Evolutionary conservation across 805 yeast species (phyloP).

Genomic region (Komagataella pastoris): DNA sequence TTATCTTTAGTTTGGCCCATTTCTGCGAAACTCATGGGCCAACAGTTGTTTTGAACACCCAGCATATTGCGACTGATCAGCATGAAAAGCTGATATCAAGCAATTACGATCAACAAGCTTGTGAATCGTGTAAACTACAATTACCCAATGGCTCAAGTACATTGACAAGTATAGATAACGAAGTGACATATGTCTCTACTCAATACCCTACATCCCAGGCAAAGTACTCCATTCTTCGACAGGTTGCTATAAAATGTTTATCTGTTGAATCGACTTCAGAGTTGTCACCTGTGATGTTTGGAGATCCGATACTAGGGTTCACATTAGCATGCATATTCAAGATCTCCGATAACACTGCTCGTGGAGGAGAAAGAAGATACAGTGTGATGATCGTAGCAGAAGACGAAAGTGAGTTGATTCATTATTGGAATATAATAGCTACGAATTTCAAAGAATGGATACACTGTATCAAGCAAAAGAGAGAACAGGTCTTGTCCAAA

Average conservation of each 20-base stretch:
- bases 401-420: conserved; percentile 34
- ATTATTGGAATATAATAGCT: conserved; percentile 38
- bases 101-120: conserved; percentile 25
- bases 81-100: conserved; percentile 16
- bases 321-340: conserved; percentile 50
- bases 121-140: conserved; percentile 46
- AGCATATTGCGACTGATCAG: conserved; percentile 15
- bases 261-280: conserved; percentile 56
- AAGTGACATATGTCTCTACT: conserved; percentile 30
- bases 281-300: conserved; percentile 47
- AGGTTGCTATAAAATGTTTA: conserved; percentile 47
- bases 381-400: conserved; percentile 45
- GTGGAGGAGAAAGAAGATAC: conserved; percentile 65
- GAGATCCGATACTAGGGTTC: conserved; percentile 47
- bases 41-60: conserved; percentile 50
- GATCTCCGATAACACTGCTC: conserved; percentile 47
- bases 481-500: background rate
- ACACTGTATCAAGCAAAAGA: conserved; percentile 17
- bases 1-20: conserved; percentile 47
- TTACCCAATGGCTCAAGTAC: conserved; percentile 25
- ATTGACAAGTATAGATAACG: conserved; percentile 15
- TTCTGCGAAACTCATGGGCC: conserved; percentile 78
- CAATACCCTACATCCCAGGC: conserved; percentile 45
- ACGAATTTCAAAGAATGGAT: conserved; percentile 26
- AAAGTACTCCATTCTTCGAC: conserved; percentile 40